Conservation (phyloP, 1,139 yeast species). For the Sugiyamaella novakii region DNA sequence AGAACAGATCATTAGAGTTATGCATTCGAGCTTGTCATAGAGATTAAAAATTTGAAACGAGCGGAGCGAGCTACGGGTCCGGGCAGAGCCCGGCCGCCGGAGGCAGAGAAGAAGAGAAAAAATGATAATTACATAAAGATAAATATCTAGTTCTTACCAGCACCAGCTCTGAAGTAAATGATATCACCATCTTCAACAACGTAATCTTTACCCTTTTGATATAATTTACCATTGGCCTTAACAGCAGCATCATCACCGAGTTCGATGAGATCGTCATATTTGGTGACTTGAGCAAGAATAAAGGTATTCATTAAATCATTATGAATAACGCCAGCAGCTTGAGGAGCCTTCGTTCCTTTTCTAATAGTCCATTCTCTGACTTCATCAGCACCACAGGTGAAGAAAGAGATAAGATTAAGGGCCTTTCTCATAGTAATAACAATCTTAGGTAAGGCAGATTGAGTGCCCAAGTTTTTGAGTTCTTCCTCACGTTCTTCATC, state of each 20-base stretch:
- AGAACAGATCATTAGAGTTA: too few relatives aligned
- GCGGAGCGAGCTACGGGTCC: not conserved
- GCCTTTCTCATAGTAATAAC: constrained; percentile 67
- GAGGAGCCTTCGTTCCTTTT: constrained; percentile 77
- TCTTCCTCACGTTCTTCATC: constrained; percentile 93
- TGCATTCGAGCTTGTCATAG: too few relatives aligned
- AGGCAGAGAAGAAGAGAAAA: not conserved
- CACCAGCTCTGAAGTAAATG: constrained; percentile 93
- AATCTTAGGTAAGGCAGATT: constrained; percentile 82
- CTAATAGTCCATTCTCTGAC: constrained; percentile 92
- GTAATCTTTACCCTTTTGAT: constrained; percentile 95
- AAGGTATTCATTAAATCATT: constrained; percentile 84
- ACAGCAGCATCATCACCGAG: constrained; percentile 88
- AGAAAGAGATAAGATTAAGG: constrained; percentile 75
- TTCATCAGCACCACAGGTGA: constrained; percentile 89
- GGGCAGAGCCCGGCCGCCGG: not conserved
- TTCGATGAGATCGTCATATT: constrained; percentile 71
- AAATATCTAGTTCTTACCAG: constrained; percentile 69
- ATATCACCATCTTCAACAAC: constrained; percentile 91
- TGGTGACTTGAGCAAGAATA: constrained; percentile 83
- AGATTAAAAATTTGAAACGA: too few relatives aligned
- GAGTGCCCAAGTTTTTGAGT: constrained; percentile 82
- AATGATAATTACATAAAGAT: constrained; percentile 2
- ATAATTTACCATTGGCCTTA: constrained; percentile 89
- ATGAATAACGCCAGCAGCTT: constrained; percentile 94